Base-by-base conservation (phyloP, 768 basidiomycete genomes). In the Phlebiopsis gigantea region DNA sequence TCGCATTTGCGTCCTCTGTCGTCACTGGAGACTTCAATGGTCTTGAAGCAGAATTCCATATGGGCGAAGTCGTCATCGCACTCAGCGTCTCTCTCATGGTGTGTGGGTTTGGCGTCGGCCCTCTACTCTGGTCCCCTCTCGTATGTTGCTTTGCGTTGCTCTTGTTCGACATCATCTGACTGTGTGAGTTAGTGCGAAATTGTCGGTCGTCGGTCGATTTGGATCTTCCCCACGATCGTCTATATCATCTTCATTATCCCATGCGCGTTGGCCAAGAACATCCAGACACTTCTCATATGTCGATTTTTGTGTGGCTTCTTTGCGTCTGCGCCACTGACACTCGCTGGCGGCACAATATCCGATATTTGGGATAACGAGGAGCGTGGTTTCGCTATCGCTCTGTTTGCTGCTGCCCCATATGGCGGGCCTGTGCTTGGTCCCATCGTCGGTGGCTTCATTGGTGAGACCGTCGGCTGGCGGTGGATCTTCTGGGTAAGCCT, bases 361-460 rank as follows among this genome's bases (percentile, higher is more conserved):
- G 73, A 74, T 48, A 56, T 72, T n/a, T 72, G 70, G 69, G 70
- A 71, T 41, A 68, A 71, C 56, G 68, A 71, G 41, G 67, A 69
- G 29, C 69, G 73, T 51, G 73, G 72, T 41, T 65, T 77, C 43
- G 76, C 75, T 8, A 75, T 77, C 29, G 71, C 72, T 0, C 46
- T 76, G 14, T 78, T 77, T 56, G 71, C 73, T 4, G 69, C 75
- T 1, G 72, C 73, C 4, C 74, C 75, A 0, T 77, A 77, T 62
- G 67, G 73, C 1, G 76, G 73, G 41, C 77, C 76, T 3, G 72
- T 79, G 0, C 46, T 81, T 25, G 84, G 83, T 2, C 85, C 79
- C 4, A 74, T 81, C 52, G 71, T 78, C n/a, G 79, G 78, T 53
- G 77, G 77, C 12, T 74, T 74, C 51, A 74, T 77, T 55, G 71